Percentiles rank a stretch among this genome's conserved stretches.
These are phyloP conservation scores for Nannochloropsis oceanica DNA, from an alignment of 108 stramenopile species.

Conservation along the genomic window DNA sequence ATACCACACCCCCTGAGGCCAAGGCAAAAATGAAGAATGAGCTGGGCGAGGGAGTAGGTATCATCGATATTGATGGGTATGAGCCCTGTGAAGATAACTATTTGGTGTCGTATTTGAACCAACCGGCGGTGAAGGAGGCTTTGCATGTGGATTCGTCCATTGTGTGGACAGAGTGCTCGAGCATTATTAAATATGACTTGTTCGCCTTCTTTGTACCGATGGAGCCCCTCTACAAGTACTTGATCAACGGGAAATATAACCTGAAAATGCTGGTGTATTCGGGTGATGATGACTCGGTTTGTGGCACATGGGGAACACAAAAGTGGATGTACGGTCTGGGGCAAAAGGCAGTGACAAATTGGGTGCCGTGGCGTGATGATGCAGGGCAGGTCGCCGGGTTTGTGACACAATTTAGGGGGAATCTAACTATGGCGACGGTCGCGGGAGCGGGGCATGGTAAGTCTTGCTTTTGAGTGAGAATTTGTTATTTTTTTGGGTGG, in stretches of 20 bases:
- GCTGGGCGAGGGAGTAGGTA: background rate
- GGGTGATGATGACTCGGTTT: slow-evolving; percentile 21
- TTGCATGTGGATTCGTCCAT: slow-evolving; percentile 35
- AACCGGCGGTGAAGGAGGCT: slow-evolving; percentile 39
- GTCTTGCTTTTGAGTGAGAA: background rate
- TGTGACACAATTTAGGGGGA: slow-evolving; percentile 34
- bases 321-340: slow-evolving; percentile 46
- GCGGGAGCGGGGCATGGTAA: background rate
- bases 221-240: background rate
- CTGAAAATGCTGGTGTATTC: slow-evolving; percentile 2
- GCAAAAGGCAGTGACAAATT: slow-evolving; percentile 3
- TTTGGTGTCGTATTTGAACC: slow-evolving; percentile 35
- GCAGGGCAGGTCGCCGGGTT: slow-evolving; percentile 44
- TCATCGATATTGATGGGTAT: slow-evolving; percentile 8
- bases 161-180: slow-evolving; percentile 21
- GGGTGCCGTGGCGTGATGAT: slow-evolving; percentile 39
- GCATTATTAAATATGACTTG: background rate
- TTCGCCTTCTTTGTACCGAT: background rate
- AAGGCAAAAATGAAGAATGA: background rate
- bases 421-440: slow-evolving; percentile 4
- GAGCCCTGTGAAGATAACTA: slow-evolving; percentile 39
- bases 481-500: too few species aligned
- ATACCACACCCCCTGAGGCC: background rate
- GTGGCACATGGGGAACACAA: slow-evolving; percentile 43
- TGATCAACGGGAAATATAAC: background rate